These are phyloP conservation scores for Eucalyptus tenuipes DNA, from an alignment of 345 rosid genomes.

Conservation along the genomic window DNA sequence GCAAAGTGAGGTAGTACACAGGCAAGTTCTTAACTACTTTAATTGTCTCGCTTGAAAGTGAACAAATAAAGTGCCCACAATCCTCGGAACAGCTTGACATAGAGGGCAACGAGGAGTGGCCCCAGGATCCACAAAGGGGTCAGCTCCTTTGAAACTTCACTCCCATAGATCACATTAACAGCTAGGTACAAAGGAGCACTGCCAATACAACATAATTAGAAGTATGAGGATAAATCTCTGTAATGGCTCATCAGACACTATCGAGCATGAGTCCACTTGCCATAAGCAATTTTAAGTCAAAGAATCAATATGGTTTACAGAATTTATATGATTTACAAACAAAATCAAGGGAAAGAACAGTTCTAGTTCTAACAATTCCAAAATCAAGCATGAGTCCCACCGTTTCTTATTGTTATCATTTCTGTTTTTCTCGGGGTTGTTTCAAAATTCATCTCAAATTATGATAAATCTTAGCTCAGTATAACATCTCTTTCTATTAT, in stretches of 20 bases:
- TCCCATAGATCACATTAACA: conserved; percentile 50
- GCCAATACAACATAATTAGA: conserved; percentile 4
- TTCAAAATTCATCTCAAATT: neutral
- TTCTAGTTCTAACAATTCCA: neutral
- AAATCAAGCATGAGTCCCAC: neutral
- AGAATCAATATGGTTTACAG: neutral
- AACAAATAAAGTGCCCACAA: conserved; percentile 59
- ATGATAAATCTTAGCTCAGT: neutral
- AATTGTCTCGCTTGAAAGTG: conserved; percentile 54
- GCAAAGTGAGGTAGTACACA: conserved; percentile 34
- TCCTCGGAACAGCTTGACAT: conserved; percentile 57
- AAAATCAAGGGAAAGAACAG: neutral
- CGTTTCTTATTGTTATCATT: neutral
- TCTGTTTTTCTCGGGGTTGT: neutral
- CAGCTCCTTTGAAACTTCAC: conserved; percentile 72
- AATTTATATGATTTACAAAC: neutral
- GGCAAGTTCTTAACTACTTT: conserved; percentile 44
- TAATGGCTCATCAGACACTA: neutral
- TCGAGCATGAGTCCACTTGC: neutral
- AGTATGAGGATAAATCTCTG: neutral
- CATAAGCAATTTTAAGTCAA: neutral
- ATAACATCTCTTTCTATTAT: neutral
- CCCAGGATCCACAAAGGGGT: conserved; percentile 76
- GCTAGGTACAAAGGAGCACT: conserved; percentile 63
- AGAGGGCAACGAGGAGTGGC: conserved; percentile 55